Conservation (phyloP, 805 yeast genomes). For the Maudiozyma saulgeensis region DNA sequence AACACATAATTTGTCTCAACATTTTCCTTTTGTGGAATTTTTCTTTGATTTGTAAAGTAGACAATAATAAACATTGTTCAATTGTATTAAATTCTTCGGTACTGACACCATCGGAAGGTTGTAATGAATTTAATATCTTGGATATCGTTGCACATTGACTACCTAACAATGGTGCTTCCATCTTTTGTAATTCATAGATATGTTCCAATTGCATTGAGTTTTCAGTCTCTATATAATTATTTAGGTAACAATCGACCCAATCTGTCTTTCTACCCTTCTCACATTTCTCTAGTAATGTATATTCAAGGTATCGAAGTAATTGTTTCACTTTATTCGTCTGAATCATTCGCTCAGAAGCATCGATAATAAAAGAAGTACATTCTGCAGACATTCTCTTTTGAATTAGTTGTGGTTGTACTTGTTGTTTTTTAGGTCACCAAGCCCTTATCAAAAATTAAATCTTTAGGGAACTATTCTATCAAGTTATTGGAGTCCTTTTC, state of each 20-base stretch:
- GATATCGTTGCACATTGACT: constrained; percentile 5
- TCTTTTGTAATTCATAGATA: constrained; percentile 12
- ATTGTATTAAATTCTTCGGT: constrained; percentile 5
- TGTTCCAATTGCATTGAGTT: constrained; percentile 17
- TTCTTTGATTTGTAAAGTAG: constrained; percentile 19
- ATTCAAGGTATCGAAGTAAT: constrained; percentile 20
- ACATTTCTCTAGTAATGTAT: constrained; percentile 19
- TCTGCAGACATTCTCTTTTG: constrained; percentile 13
- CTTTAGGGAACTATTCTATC: too few species aligned
- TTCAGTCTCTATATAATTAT: constrained; percentile 10
- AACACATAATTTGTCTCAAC: constrained; percentile 18
- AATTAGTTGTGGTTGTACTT: background rate
- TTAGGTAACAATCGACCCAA: constrained; percentile 18
- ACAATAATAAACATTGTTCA: constrained; percentile 18
- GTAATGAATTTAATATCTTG: constrained; percentile 5
- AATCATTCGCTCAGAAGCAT: constrained; percentile 17
- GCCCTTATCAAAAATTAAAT: too few species aligned
- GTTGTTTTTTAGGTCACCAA: too few species aligned
- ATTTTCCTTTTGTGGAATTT: constrained; percentile 17
- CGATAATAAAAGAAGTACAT: constrained; percentile 21
- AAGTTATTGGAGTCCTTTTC: too few species aligned
- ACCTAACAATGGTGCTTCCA: constrained; percentile 1
- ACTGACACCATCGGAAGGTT: background rate
- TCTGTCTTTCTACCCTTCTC: constrained; percentile 25
- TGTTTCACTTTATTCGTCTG: constrained; percentile 7